phyloP scores from a whole-genome alignment of 345 rosid species.

The Euphorbia tirucalli region DNA sequence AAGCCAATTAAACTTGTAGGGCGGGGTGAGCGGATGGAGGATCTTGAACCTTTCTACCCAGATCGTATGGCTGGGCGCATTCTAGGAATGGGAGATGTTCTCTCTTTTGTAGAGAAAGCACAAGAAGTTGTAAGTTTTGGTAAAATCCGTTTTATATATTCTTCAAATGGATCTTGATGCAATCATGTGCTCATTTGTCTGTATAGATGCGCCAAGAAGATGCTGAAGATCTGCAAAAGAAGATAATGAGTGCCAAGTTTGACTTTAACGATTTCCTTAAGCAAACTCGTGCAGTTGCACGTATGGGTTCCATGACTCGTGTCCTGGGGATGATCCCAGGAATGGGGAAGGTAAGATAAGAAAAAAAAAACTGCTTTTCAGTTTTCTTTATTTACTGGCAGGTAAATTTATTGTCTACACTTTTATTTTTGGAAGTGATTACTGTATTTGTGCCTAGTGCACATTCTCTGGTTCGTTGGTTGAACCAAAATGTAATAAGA shows the following conservation, averaged over 20 bases:
- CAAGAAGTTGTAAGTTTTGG: constrained; percentile 80
- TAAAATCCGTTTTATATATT: constrained; percentile 13
- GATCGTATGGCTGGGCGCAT: constrained; percentile 97
- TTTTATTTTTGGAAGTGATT: neutral
- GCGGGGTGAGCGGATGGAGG: constrained; percentile 96
- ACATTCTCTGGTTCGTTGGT: neutral
- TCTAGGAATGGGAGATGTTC: constrained; percentile 98
- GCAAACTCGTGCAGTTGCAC: constrained; percentile 94
- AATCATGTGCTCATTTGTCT: constrained; percentile 20
- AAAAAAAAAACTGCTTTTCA: constrained; percentile 13
- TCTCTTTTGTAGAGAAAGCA: constrained; percentile 96
- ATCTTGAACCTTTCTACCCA: constrained; percentile 98
- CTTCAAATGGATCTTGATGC: constrained; percentile 11
- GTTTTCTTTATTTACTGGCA: neutral
- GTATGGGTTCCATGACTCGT: constrained; percentile 96
- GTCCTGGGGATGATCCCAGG: constrained; percentile 98
- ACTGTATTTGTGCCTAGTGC: neutral
- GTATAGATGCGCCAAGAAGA: constrained; percentile 91
- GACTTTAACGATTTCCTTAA: constrained; percentile 95
- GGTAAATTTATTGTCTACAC: neutral
- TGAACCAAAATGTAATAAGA: neutral
- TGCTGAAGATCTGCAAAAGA: constrained; percentile 95
- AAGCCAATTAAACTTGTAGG: constrained; percentile 96
- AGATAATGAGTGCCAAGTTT: constrained; percentile 94
- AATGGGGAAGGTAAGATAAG: constrained; percentile 69